A percentile compares a stretch with the other conserved stretches of the same genome.
These are phyloP conservation scores for Calonectria leucothoes DNA, from an alignment of 2,329 filamentous ascomycete genomes.

Conservation along the genomic window DNA sequence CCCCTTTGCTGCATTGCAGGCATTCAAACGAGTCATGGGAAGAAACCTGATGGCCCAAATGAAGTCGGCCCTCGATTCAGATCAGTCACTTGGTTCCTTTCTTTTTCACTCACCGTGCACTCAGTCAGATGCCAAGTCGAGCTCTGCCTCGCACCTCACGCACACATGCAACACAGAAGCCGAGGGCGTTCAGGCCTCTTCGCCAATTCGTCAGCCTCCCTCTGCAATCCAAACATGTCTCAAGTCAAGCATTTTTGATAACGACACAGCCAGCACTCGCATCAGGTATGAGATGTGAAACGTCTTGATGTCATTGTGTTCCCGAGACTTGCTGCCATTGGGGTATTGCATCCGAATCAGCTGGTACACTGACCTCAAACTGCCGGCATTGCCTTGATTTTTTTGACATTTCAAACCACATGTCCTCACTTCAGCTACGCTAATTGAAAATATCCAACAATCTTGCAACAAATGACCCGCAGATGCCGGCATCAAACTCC, in stretches of 20 bases:
- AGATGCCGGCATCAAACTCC: not conserved
- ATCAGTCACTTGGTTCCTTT: too few relatives aligned
- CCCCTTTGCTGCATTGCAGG: not conserved
- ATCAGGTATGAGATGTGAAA: not conserved
- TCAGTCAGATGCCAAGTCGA: too few relatives aligned
- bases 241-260: not conserved
- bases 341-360: not conserved
- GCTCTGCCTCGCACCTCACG: too few relatives aligned
- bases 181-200: too few relatives aligned
- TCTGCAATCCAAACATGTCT: not conserved
- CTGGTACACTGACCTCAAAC: not conserved
- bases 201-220: not conserved
- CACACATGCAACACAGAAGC: too few relatives aligned
- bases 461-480: not conserved
- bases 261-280: not conserved
- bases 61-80: not conserved
- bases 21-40: not conserved
- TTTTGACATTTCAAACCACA: not conserved
- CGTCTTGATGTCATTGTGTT: not conserved
- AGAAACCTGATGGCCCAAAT: not conserved
- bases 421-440: not conserved
- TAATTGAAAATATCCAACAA: not conserved
- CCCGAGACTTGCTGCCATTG: not conserved
- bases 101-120: too few relatives aligned
- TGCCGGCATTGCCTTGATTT: not conserved